These are phyloP conservation scores for Lactifluus piperatus DNA, from an alignment of 768 basidiomycete genomes.

Conservation along the genomic window DNA sequence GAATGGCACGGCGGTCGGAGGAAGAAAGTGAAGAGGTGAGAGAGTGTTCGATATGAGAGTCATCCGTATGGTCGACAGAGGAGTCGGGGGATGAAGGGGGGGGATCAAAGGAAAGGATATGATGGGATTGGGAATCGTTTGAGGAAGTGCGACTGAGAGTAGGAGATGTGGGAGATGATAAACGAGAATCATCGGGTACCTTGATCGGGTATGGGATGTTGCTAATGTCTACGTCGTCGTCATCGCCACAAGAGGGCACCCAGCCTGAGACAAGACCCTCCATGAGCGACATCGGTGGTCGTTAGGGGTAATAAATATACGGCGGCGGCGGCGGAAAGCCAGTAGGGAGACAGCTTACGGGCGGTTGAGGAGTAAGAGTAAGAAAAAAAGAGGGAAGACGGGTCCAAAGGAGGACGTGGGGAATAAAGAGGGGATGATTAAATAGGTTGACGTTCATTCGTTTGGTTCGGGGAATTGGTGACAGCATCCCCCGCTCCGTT, in stretches of 20 bases:
- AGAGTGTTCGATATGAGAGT: neutral
- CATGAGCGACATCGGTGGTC: conserved; percentile 16
- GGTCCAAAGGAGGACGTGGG: neutral
- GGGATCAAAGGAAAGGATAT: neutral
- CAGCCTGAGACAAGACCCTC: conserved; percentile 19
- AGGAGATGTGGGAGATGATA: neutral
- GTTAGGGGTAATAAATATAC: conserved; percentile 13
- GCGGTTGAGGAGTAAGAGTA: neutral
- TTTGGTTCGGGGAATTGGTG: neutral
- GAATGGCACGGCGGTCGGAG: conserved; percentile 33
- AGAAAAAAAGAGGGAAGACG: neutral
- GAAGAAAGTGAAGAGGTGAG: conserved; percentile 24
- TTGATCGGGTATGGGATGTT: conserved; percentile 6
- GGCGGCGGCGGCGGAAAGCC: neutral
- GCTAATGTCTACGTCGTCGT: conserved; percentile 16
- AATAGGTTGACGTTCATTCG: conserved; percentile 15
- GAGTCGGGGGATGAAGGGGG: conserved; percentile 10
- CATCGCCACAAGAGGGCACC: conserved; percentile 17
- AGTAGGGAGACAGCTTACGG: neutral
- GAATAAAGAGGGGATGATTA: conserved; percentile 2
- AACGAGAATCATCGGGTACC: neutral
- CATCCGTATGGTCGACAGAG: conserved; percentile 5
- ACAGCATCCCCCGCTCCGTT: neutral
- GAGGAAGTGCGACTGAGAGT: conserved; percentile 12
- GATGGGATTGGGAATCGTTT: conserved; percentile 2